Evolutionary conservation across 306 rosid genomes (phyloP).

Genomic region (Arachis hypogaea): DNA sequence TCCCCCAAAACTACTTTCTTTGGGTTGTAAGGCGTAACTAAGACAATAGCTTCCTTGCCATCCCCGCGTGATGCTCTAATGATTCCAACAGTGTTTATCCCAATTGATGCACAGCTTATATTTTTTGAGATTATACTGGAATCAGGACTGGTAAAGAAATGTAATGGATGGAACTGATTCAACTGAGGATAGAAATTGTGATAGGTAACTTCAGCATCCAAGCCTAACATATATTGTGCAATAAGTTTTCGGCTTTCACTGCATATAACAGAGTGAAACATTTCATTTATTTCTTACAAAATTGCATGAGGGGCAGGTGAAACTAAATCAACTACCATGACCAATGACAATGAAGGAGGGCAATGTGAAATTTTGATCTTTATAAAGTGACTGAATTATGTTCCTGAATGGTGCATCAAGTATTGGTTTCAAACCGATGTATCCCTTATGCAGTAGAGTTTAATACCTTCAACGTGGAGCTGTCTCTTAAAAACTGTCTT

Average conservation of each 20-base stretch:
- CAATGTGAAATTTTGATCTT: neutral
- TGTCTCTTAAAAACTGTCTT: too few relatives aligned
- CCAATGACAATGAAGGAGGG: neutral
- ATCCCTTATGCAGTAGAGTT: too few relatives aligned
- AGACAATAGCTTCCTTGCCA: constrained; percentile 95
- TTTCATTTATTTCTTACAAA: constrained; percentile 12
- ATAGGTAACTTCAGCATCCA: constrained; percentile 81
- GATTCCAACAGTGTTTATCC: constrained; percentile 81
- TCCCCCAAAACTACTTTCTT: constrained; percentile 54
- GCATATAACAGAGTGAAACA: constrained; percentile 34
- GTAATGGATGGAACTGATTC: constrained; percentile 68
- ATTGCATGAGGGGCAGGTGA: neutral
- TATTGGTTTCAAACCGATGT: too few relatives aligned
- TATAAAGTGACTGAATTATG: too few relatives aligned
- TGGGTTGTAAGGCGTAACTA: constrained; percentile 86
- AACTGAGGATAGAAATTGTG: constrained; percentile 75
- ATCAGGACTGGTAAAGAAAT: constrained; percentile 81
- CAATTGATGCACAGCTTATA: constrained; percentile 63
- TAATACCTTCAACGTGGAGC: too few relatives aligned
- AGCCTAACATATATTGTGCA: constrained; percentile 68
- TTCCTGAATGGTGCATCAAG: too few relatives aligned
- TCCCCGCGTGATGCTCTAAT: constrained; percentile 93
- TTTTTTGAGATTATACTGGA: constrained; percentile 57
- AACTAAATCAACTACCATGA: neutral
- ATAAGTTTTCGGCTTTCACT: constrained; percentile 71